Evolutionary conservation across 352 stramenopile species (phyloP), one percentile per base, ranked within the genome.

Genomic region (Globisporangium carolinianum): DNA sequence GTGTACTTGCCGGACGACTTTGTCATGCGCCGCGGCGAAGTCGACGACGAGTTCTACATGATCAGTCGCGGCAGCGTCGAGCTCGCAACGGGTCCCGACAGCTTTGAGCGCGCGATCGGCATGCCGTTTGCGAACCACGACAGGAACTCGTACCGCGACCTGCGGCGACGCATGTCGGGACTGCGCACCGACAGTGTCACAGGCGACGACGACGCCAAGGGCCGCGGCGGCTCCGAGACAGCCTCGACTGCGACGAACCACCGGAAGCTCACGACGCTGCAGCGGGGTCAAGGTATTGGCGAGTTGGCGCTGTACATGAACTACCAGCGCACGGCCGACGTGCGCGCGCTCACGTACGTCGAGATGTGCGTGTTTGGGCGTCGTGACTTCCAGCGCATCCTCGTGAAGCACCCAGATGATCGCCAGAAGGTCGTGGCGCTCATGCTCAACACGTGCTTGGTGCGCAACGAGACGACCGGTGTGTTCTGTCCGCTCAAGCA

Each of bases 1-100:
- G 68, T 88, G 5, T 85, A 88, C 57, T 62, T 86, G 11, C 79
- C 76, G 0, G 74, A 87, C 12, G 76, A 86, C 52, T 89, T 76
- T 43, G 70, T 88, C 53, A 69, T 88, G 5, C 66, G 73, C 39
- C 62, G 66, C 10, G 76, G 72, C 7, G 75, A 85, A 52, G 62
- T 76, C 8, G 75, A 67, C 6, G 62, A 80, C 35, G 67, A 86
- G 51, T 74, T 86, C 38, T 88, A 79, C 63, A 82, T 88, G 73
- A 84, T 85, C 49, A 83, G 82, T 53, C 71, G 65, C 51, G 73
- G 75, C 6, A 61, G 69, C 45, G 76, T 71, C 47, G 73, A 86
- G 39, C 57, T 88, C 4, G 42, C 66, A 2, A 55, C 58, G 2
- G 47, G 47, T 1, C 24, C 36, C 15, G 62, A 69, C 24, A 69